Evolutionary conservation across 1,284 basidiomycete genomes (phyloP), one percentile per base, ranked within the genome.

Genomic region (Clitocybe nebularis): DNA sequence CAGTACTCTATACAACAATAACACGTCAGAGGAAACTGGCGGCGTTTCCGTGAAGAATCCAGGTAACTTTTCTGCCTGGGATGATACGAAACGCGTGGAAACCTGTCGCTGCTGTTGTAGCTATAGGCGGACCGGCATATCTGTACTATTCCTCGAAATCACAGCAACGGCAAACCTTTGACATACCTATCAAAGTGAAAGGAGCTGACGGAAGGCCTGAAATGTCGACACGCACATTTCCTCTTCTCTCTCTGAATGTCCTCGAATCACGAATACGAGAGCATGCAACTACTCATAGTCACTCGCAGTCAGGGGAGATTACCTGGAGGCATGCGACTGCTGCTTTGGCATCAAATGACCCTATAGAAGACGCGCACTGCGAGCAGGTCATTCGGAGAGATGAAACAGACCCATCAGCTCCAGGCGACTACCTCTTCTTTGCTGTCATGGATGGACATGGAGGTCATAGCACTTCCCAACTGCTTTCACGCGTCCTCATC

Each of bases 391-490:
- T 95, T 13, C 63, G 77, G 50, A 69, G 82, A 33, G 81, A 87
- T 53, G 66, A 66, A 1, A 67, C 71, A 2, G 76, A 83, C 50
- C 64, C 71, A 13, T 68, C 72, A 3, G 68, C 70, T 0, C 73
- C 78, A 8, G 84, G 86, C 7, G 87, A 90, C 57, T 75, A 87
- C 50, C 69, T 90, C 37, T 87, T 95, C 62, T 93, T 91, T 55
- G 73, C 89, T 1, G 84, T 96, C 20, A 86, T 94, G 79, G 96
- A 99, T 58, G 96, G 96, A 1, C 96, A 99, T 60, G 75, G 81
- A 1, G 96, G 93, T 1, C 63, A 53, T 20, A 77, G 91, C 44
- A 99, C 96, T 1, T 93, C 90, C 3, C 77, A 81, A 44, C 72
- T 97, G 21, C 81, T 99, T 22, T 84, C 88, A 1, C 84, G 85